Conservation (phyloP, 2,329 filamentous ascomycete genomes). For the Microsporum audouinii region DNA sequence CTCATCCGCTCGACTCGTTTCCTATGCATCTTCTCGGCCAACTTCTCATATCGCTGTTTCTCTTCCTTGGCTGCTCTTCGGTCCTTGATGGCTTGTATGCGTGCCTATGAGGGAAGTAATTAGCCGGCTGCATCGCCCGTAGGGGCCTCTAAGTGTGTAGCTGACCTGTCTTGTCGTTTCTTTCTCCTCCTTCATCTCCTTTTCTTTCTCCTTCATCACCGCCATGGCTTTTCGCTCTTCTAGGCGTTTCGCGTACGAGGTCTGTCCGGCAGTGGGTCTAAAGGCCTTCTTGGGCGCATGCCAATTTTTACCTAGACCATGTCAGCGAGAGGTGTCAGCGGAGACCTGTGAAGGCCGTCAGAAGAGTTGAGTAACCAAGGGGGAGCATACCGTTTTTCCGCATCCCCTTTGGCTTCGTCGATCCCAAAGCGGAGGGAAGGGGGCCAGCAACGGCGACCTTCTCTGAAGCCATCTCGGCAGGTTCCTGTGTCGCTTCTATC, state of each 20-base stretch:
- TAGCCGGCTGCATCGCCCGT: neutral
- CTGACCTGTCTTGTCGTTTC: slow-evolving; percentile 70
- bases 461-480: neutral
- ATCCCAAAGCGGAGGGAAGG: neutral
- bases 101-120: slow-evolving; percentile 42
- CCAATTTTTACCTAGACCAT: slow-evolving; percentile 77
- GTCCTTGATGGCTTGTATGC: slow-evolving; percentile 70
- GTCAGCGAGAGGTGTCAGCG: neutral
- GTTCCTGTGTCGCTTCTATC: neutral
- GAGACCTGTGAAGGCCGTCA: neutral
- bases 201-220: slow-evolving; percentile 83
- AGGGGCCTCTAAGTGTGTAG: neutral
- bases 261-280: slow-evolving; percentile 65
- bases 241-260: slow-evolving; percentile 64
- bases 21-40: slow-evolving; percentile 96
- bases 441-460: slow-evolving; percentile 9
- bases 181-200: slow-evolving; percentile 92
- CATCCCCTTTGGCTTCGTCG: slow-evolving; percentile 47
- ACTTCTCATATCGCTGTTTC: slow-evolving; percentile 79
- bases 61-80: slow-evolving; percentile 83
- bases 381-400: slow-evolving; percentile 62
- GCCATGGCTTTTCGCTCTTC: slow-evolving; percentile 57
- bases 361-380: neutral
- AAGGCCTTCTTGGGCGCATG: slow-evolving; percentile 73
- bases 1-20: slow-evolving; percentile 89